phyloP scores from a whole-genome alignment of 164 flowering plant species.

The Umbilicus rupestris region DNA sequence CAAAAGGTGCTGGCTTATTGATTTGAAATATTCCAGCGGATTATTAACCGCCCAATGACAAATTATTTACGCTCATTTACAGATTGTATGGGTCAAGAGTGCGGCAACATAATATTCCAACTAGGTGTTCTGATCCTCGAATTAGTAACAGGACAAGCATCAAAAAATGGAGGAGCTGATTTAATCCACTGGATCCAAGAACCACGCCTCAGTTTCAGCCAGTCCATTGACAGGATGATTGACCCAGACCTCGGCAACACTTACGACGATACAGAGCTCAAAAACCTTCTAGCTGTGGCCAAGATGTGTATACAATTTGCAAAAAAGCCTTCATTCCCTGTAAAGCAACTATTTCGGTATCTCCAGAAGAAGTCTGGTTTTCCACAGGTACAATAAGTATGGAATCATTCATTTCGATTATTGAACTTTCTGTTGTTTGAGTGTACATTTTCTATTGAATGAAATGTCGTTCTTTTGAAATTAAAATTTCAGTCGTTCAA shows the following conservation, averaged over 20 bases:
- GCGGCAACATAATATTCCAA: constrained; percentile 43
- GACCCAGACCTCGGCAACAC: constrained; percentile 76
- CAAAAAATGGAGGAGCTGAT: constrained; percentile 48
- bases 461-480: too few relatives aligned
- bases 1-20: background rate
- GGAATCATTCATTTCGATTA: background rate
- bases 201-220: constrained; percentile 21
- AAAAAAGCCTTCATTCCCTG: constrained; percentile 33
- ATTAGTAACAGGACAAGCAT: constrained; percentile 76
- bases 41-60: too few relatives aligned
- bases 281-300: constrained; percentile 53
- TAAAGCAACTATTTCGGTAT: constrained; percentile 48
- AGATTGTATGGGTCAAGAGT: constrained; percentile 32
- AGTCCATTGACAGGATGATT: constrained; percentile 53
- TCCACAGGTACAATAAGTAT: background rate
- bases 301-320: constrained; percentile 48
- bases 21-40: background rate
- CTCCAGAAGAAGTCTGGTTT: constrained; percentile 46
- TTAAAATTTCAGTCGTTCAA: too few relatives aligned
- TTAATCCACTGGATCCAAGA: constrained; percentile 64
- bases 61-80: constrained; percentile 8
- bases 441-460: too few relatives aligned
- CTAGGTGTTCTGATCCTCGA: constrained; percentile 74
- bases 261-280: constrained; percentile 49
- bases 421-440: too few relatives aligned